Conservation (phyloP, 1,284 basidiomycete species). For the Acaromyces ingoldii region DNA sequence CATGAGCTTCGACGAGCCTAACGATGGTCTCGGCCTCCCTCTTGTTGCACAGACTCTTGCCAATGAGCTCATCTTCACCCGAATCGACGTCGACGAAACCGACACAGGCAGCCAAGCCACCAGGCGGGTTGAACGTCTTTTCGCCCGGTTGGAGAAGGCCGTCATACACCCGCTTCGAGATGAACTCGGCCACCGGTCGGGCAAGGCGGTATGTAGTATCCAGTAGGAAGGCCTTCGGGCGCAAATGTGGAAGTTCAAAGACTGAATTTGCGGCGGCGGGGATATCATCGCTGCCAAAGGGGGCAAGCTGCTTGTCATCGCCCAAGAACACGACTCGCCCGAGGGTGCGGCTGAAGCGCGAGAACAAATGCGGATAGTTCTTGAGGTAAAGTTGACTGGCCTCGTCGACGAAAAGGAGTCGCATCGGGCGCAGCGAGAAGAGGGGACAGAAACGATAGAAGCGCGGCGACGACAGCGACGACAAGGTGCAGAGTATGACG, state of each 20-base stretch:
- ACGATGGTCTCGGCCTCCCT: slow-evolving; percentile 2
- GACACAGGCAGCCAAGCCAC: background rate
- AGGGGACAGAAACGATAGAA: background rate
- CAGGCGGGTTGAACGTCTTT: background rate
- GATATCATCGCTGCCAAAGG: slow-evolving; percentile 9
- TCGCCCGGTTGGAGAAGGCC: background rate
- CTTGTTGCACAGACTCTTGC: background rate
- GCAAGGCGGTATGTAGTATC: slow-evolving; percentile 11
- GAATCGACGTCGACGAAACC: slow-evolving; percentile 9
- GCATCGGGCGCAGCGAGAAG: slow-evolving; percentile 3
- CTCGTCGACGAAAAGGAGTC: slow-evolving; percentile 12
- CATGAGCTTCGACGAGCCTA: background rate
- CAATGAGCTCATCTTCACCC: background rate
- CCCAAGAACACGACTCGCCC: slow-evolving; percentile 10
- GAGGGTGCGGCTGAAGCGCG: background rate
- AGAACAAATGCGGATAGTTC: slow-evolving; percentile 6
- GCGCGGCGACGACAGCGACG: background rate
- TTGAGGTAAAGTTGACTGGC: slow-evolving; percentile 10
- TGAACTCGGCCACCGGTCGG: slow-evolving; percentile 1
- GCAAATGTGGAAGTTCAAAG: slow-evolving; percentile 6
- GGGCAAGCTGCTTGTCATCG: slow-evolving; percentile 11
- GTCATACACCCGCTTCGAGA: slow-evolving; percentile 9
- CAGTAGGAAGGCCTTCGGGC: slow-evolving; percentile 6
- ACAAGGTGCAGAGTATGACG: slow-evolving; percentile 4
- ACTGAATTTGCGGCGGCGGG: background rate